Evolutionary conservation across 441 rosid species (phyloP).

Genomic region (Isatis lusitanica): DNA sequence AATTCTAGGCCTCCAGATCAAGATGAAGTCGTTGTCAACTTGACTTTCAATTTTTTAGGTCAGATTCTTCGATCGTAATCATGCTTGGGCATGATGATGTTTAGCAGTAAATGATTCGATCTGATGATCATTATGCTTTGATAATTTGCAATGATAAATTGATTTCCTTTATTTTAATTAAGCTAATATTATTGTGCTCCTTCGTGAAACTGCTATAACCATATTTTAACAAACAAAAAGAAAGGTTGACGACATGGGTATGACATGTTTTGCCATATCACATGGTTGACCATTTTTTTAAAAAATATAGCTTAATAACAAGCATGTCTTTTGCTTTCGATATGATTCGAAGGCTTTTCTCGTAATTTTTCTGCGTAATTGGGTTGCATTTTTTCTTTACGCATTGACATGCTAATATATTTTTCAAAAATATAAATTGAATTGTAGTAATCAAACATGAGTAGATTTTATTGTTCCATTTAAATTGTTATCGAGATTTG

Average conservation of each 20-base stretch:
- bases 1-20: not conserved
- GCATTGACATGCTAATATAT: not conserved
- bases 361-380: no score
- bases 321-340: not conserved
- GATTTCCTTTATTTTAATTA: not conserved
- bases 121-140: conserved; percentile 17
- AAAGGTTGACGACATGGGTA: conserved; percentile 24
- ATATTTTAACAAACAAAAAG: not conserved
- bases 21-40: conserved; percentile 29
- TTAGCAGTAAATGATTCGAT: conserved; percentile 21
- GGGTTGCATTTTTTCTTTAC: not conserved
- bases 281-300: conserved; percentile 22
- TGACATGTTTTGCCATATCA: conserved; percentile 20
- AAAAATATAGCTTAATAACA: not conserved
- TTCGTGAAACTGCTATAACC: not conserved
- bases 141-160: not conserved
- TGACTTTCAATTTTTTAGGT: not conserved
- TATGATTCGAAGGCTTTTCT: not conserved
- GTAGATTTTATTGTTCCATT: not conserved
- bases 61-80: conserved; percentile 28
- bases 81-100: conserved; percentile 29
- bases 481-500: not conserved
- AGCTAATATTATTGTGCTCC: conserved; percentile 19
- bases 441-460: not conserved
- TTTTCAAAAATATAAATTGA: not conserved